phyloP scores from a whole-genome alignment of 352 stramenopile genomes.

The Phytophthora quininea region DNA sequence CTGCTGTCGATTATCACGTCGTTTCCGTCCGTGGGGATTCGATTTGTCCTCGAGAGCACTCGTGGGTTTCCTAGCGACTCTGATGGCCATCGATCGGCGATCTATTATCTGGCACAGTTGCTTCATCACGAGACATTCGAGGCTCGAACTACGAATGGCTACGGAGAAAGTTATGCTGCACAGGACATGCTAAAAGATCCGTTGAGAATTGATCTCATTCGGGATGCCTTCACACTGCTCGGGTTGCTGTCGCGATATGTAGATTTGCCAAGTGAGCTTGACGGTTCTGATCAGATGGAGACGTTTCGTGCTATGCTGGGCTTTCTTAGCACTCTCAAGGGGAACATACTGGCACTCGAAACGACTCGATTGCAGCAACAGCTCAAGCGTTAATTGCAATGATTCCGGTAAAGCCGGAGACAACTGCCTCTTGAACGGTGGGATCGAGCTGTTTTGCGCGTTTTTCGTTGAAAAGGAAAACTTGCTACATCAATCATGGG shows the following conservation, averaged over 20 bases:
- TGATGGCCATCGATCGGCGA: slow-evolving; percentile 59
- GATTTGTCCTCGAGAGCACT: slow-evolving; percentile 78
- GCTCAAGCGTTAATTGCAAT: slow-evolving; percentile 46
- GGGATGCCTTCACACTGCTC: slow-evolving; percentile 64
- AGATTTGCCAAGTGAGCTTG: slow-evolving; percentile 60
- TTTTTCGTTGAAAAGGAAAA: too few relatives aligned
- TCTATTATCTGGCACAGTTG: slow-evolving; percentile 69
- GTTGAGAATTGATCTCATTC: slow-evolving; percentile 45
- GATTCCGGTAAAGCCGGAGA: slow-evolving; percentile 3
- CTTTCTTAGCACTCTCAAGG: slow-evolving; percentile 50
- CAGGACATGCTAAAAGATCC: slow-evolving; percentile 32
- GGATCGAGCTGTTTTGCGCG: too few relatives aligned
- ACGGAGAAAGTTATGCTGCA: slow-evolving; percentile 24
- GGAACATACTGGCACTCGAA: slow-evolving; percentile 17
- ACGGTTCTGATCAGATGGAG: slow-evolving; percentile 56
- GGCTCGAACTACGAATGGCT: slow-evolving; percentile 36
- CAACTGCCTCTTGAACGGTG: too few relatives aligned
- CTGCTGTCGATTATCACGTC: slow-evolving; percentile 59
- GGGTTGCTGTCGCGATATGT: slow-evolving; percentile 70
- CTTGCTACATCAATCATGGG: too few relatives aligned
- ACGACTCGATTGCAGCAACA: slow-evolving; percentile 58
- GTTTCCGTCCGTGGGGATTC: slow-evolving; percentile 64
- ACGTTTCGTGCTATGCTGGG: slow-evolving; percentile 64
- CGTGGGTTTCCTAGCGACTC: slow-evolving; percentile 49
- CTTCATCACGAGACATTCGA: slow-evolving; percentile 69